Conservation (phyloP, 768 basidiomycete species). For the Clathrus columnatus region DNA sequence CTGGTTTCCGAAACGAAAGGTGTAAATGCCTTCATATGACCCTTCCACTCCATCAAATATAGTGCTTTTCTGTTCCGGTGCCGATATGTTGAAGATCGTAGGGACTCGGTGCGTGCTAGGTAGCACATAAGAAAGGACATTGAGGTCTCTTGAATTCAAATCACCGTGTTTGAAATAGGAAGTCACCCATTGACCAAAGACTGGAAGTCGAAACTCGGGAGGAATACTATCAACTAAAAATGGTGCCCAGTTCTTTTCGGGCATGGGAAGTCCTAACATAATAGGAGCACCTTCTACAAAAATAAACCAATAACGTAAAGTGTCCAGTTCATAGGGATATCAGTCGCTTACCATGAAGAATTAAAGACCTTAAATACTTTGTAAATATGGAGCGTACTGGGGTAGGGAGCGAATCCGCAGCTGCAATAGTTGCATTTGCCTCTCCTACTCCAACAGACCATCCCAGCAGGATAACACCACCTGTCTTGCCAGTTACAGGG, state of each 20-base stretch:
- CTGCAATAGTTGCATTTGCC: slow-evolving; percentile 14
- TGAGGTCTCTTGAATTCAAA: slow-evolving; percentile 18
- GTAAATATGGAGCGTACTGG: neutral
- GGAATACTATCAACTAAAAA: slow-evolving; percentile 21
- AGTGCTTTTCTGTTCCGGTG: neutral
- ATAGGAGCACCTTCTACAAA: slow-evolving; percentile 22
- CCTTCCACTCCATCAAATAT: neutral
- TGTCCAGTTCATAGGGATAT: neutral
- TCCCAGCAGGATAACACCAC: slow-evolving; percentile 30
- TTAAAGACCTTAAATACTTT: neutral
- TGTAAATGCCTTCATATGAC: neutral
- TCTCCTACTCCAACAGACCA: slow-evolving; percentile 31
- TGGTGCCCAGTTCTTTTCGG: slow-evolving; percentile 20
- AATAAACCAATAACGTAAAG: neutral
- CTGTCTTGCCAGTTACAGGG: slow-evolving; percentile 18
- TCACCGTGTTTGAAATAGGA: slow-evolving; percentile 28
- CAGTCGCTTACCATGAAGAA: neutral
- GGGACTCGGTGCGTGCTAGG: slow-evolving; percentile 5
- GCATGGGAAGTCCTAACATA: slow-evolving; percentile 20
- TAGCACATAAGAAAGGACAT: slow-evolving; percentile 20
- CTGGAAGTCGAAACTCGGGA: slow-evolving; percentile 12
- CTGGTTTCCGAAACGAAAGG: neutral
- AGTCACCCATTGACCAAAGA: slow-evolving; percentile 24
- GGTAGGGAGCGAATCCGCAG: neutral
- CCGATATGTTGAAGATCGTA: neutral